These are phyloP conservation scores for Pleurotus platypus DNA, from an alignment of 768 basidiomycete species.

Conservation along the genomic window DNA sequence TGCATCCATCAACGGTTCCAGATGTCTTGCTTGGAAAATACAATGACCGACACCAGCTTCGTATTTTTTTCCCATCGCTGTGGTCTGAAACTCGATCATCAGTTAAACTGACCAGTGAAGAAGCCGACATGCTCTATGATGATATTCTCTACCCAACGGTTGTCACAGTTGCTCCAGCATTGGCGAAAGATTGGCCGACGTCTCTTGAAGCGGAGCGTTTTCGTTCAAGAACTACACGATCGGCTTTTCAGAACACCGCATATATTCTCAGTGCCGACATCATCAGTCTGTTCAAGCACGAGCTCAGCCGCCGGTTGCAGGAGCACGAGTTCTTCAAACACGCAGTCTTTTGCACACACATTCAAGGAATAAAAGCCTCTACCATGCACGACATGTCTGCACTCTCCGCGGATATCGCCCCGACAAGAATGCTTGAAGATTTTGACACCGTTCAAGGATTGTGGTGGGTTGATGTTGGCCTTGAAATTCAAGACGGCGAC, in stretches of 20 bases:
- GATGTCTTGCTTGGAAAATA: not conserved
- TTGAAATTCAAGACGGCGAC: not conserved
- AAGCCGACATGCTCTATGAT: not conserved
- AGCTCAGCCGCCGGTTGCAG: not conserved
- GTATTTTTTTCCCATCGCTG: not conserved
- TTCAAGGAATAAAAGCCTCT: not conserved
- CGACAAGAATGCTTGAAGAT: not conserved
- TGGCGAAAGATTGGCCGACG: not conserved
- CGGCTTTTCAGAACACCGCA: not conserved
- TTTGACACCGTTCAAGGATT: not conserved
- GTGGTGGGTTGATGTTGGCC: constrained; percentile 1
- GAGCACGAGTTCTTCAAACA: not conserved
- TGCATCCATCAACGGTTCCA: not conserved
- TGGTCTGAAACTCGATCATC: not conserved
- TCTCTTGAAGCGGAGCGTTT: not conserved
- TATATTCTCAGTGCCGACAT: not conserved
- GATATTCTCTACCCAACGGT: not conserved
- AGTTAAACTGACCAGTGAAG: not conserved
- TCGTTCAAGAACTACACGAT: not conserved
- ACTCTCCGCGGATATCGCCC: not conserved
- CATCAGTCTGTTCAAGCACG: not conserved
- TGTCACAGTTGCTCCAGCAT: not conserved
- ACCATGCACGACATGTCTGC: not conserved
- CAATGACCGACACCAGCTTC: not conserved
- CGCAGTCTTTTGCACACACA: not conserved